Evolutionary conservation across 2,329 filamentous ascomycete genomes (phyloP), one percentile per base, ranked within the genome.

Genomic region (Phyllosticta paracitricarpa): DNA sequence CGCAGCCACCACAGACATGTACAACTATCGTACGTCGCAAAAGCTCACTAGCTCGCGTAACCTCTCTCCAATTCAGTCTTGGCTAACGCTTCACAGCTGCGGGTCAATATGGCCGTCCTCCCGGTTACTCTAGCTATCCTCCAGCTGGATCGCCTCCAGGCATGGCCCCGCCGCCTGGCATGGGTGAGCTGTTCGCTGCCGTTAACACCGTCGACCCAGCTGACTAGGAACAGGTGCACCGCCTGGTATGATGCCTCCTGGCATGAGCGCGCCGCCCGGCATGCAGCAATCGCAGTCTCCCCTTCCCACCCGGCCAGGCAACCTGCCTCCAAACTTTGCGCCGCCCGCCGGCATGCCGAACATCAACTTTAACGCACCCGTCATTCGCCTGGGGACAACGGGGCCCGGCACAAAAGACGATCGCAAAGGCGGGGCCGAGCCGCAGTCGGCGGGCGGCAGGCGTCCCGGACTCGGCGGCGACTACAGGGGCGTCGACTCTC

Each of bases 341-440:
- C 85, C 91, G 56, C 92, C 93, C 9, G 81, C 89, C 57, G 96
- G 94, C 72, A 89, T 97, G 82, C 91, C 93, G 58, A 95, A 96
- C 73, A 96, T 99, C 80, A 97, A 99, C 79, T 96, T 97, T 79
- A 96, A 89, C 70, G 94, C 94, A 40, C 92, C 93, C 61, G 91
- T 97, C 63, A 97, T 99, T 71, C 89, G 94, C 61, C 83, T 99
- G 54, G 94, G 93, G 52, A 93, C 91, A 1, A 83, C 87, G 3
- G 83, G 78, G 22, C 75, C 85, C 2, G 79, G 86, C 26, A 70
- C 75, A 40, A 76, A 76, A 57, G 79, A 66, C 40, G 73, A 75
- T 22, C 79, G 81, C 53, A 77, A 79, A 64, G 73, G 73, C 63
- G 73, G 74, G 51, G 71, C 75, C 57, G 73, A 76, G 22, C 65